Conservation (phyloP, 257 asterid genomes). For the Solanum etuberosum region DNA sequence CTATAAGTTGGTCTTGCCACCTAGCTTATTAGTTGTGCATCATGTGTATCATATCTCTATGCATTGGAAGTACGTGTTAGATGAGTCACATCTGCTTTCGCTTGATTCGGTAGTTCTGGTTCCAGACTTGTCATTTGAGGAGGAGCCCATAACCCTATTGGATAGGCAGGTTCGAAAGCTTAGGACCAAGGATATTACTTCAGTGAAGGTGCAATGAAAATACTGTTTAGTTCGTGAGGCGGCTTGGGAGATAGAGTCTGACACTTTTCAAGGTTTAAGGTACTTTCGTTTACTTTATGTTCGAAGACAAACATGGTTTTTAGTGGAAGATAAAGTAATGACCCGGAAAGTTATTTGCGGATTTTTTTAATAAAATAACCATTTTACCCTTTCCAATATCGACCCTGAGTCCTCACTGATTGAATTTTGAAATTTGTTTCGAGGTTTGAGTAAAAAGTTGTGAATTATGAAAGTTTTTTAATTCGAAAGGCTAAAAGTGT, state of each 20-base stretch:
- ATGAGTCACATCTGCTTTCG: no score
- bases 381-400: neutral
- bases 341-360: neutral
- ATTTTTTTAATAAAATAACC: no score
- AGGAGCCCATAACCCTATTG: no score
- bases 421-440: neutral
- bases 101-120: neutral
- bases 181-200: neutral
- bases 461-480: no score
- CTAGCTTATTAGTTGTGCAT: neutral
- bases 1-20: neutral
- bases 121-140: neutral
- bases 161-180: neutral
- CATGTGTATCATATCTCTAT: no score
- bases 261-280: neutral
- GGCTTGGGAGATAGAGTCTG: neutral
- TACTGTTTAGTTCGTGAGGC: neutral
- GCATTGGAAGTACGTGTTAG: neutral
- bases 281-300: neutral
- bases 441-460: neutral
- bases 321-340: neutral
- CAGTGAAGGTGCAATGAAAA: neutral
- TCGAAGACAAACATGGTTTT: neutral
- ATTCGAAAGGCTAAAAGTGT: neutral
- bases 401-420: neutral